Base-by-base conservation (phyloP, 768 basidiomycete genomes). In the Mycena filopes region DNA sequence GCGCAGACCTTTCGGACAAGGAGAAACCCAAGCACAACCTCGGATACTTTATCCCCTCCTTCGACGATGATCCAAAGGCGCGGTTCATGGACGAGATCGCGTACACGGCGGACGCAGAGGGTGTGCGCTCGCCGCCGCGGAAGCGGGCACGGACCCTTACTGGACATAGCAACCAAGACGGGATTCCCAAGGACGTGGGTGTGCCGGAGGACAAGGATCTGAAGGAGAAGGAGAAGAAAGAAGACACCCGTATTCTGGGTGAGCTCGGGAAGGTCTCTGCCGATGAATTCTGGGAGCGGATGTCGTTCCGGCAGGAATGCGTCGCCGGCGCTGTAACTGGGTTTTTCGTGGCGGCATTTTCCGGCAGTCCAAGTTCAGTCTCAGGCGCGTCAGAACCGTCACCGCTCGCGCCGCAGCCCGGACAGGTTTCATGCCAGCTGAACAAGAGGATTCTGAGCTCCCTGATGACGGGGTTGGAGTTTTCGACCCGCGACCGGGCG, bases 31-130 rank as follows among this genome's bases (percentile, higher is more conserved):
- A 31, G 94, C 92, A 1, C 84, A 88, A 86, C 62, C 80, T 96
- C 31, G 94, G 92, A 0, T 84, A 88, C 58, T 86, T 86, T 55
- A 90, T 99, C 23, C 98, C 98, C 2, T 90, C 87, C 59, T 95
- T 99, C 73, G 93, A 95, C n/a, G 98, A 99, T 72, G 96, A 98
- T 76, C 96, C 98, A 9, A 98, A 99, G 77, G 88, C 93, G 60
- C 87, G 98, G 20, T 98, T 98, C 76, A 78, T 99, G 75, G 92
- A 94, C 75, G 96, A 98, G 77, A 88, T 98, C 55, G 93, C 91
- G 43, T 89, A 86, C 67, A 92, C 86, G 10, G 87, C 84, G 50
- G 85, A 87, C 50, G 86, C 80, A 58, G 86, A 85, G 46, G 83
- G 81, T 1, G 75, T 90, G 62, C 84, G 79, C 71, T 88, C 90